Evolutionary conservation across 2,329 filamentous ascomycete species (phyloP), one percentile per base, ranked within the genome.

Genomic region (Pseudofabraea citricarpa): DNA sequence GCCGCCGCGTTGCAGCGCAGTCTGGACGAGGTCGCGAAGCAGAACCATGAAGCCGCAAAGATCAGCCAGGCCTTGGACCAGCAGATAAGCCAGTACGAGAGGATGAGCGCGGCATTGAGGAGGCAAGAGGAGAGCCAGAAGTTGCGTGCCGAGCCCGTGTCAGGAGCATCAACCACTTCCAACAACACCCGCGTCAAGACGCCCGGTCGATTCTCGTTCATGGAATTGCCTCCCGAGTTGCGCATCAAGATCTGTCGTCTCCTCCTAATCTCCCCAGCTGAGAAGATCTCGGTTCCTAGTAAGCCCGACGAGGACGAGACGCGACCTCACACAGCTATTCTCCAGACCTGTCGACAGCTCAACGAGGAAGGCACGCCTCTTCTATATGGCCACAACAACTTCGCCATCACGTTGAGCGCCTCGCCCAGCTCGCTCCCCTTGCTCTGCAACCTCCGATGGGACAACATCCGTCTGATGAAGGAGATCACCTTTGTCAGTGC

Each of bases 331-430:
- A 26, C 38, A 35, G 41, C 53, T 19, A 46, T 64, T 22, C 54
- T 64, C 21, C 55, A 49, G 29, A 57, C 57, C 13, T 64, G 61
- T 48, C 56, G 51, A 48, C 48, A 54, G 38, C 45, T 62, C 38
- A 58, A 63, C 41, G 39, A 49, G 19, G 62, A 64, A 48, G 57
- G 53, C 8, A 60, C 52, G 6, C 49, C 52, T 3, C 41, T 64
- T 4, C 53, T 65, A 16, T 64, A 64, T 37, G 36, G 52, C 18
- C 41, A 52, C 24, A 63, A 64, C 43, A 44, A 19, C 5, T 63
- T 64, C 46, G 40, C 54, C 23, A 51, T 61, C 22, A 20, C 35
- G 5, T 22, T 21, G 5, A 21, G 19, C 12, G 19, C 18, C 7
- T 37, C 21, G 19, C 19, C 21, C 10, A 21, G 15, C 7, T 22